These are phyloP conservation scores for Areca catechu DNA, from an alignment of 176 grass and related monocot genomes.

Conservation along the genomic window DNA sequence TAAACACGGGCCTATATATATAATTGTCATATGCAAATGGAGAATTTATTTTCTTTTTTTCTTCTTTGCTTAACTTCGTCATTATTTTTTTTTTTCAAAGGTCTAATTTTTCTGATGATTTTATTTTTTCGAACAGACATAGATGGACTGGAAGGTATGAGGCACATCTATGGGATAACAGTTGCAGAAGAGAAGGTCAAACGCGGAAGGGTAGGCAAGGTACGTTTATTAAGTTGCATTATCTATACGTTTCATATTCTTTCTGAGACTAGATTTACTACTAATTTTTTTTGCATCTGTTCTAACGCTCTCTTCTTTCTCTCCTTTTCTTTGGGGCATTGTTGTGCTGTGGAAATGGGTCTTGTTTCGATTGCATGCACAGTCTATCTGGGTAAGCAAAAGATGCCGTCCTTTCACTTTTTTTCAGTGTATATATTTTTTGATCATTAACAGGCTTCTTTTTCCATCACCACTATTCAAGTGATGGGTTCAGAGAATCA, in stretches of 20 bases:
- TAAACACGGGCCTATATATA: too few relatives aligned
- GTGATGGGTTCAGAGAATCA: background rate
- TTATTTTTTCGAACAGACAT: slow-evolving; percentile 33
- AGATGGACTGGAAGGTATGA: slow-evolving; percentile 82
- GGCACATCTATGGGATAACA: slow-evolving; percentile 82
- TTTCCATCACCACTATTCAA: too few relatives aligned
- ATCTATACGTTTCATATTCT: background rate
- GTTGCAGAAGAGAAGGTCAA: slow-evolving; percentile 75
- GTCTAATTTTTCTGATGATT: slow-evolving; percentile 3
- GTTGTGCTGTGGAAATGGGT: background rate
- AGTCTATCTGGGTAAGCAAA: slow-evolving; percentile 69
- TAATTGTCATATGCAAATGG: too few relatives aligned
- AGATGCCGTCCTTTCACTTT: background rate
- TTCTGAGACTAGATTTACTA: background rate
- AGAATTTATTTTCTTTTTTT: too few relatives aligned
- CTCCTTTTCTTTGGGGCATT: background rate
- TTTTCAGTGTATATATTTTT: background rate
- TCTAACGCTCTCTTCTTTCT: background rate
- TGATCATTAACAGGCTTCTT: too few relatives aligned
- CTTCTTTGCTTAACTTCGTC: too few relatives aligned
- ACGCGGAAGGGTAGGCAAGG: slow-evolving; percentile 72
- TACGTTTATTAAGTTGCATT: slow-evolving; percentile 5
- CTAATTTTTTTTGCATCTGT: background rate
- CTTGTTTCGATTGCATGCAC: slow-evolving; percentile 1
- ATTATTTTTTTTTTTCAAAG: background rate